Base-by-base conservation (phyloP, 1,284 basidiomycete species). In the Moesziomyces sp. region DNA sequence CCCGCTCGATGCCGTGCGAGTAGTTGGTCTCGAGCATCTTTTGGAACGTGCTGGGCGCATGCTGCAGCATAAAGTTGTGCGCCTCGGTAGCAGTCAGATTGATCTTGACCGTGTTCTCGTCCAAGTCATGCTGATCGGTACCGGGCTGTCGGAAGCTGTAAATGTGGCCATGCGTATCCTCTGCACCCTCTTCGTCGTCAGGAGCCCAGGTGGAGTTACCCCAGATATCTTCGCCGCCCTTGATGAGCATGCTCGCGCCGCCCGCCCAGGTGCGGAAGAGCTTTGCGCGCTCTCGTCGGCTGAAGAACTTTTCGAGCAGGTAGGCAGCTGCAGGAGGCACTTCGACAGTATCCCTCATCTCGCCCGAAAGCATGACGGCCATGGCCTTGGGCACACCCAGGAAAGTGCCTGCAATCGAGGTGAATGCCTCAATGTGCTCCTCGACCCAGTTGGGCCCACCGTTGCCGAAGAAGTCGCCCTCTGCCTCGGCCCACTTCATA, bases 211-310 rank as follows among this genome's bases (percentile, higher is more conserved):
- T 78, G 8, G 77, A 59, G 78, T 92, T 90, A 2, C 96, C 96
- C 96, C 96, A 99, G 28, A 99, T 88, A 8, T 89, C 88, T 74
- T 94, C 88, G 8, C 95, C 95, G 52, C 95, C 95, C 90, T 94
- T 85, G 58, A 83, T 71, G 43, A 85, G 70, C 83, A 85, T 81
- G 58, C 79, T 93, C 18, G 93, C 93, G 68, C 92, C 91, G 43
- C 96, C 96, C 2, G 93, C 93, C 97, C 96, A 99, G 77, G 91
- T 92, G 40, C 94, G 88, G 87, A 99, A 99, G 16, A 99, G 87
- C 61, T 89, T 90, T 60, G 93, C 93, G 0, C 96, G 89, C 84
- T 99, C 97, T 40, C 89, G 89, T 35, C 93, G 88, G 3, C 92
- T 94, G 85, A 98, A 98, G 64, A 81, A 86, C 75, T 87, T 87